These are phyloP conservation scores for Monascus ruber DNA, from an alignment of 2,329 filamentous ascomycete species.

Conservation along the genomic window DNA sequence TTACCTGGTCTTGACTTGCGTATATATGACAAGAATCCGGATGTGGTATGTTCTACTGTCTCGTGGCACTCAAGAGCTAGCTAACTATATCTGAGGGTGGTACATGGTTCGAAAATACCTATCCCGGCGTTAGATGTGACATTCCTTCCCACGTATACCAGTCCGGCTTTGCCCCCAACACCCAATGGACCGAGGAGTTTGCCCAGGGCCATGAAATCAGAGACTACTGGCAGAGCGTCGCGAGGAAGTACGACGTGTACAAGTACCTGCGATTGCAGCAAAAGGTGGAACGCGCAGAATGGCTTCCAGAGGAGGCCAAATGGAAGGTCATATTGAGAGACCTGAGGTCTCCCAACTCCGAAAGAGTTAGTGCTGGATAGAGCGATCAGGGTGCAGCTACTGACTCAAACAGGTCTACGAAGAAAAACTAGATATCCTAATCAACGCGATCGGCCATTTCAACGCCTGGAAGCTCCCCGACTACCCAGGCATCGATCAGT, in stretches of 20 bases:
- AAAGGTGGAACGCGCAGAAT: constrained; percentile 45
- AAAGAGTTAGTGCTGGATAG: too few species aligned
- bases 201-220: constrained; percentile 56
- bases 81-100: constrained; percentile 25
- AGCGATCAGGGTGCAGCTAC: constrained; percentile 13
- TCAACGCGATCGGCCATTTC: constrained; percentile 55
- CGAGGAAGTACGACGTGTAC: constrained; percentile 54
- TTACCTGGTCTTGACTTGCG: constrained; percentile 55
- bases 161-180: constrained; percentile 55
- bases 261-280: constrained; percentile 45
- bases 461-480: constrained; percentile 54
- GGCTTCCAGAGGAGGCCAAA: constrained; percentile 40
- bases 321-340: constrained; percentile 44
- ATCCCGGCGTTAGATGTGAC: constrained; percentile 57
- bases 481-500: constrained; percentile 47
- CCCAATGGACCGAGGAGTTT: constrained; percentile 58
- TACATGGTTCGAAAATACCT: constrained; percentile 40
- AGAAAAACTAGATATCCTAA: constrained; percentile 48
- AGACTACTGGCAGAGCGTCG: constrained; percentile 54
- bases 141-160: constrained; percentile 62
- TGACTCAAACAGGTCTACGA: constrained; percentile 24
- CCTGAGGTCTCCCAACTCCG: constrained; percentile 8
- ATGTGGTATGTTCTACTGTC: constrained; percentile 49
- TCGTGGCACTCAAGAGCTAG: constrained; percentile 6
- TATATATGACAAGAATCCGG: constrained; percentile 57